These are phyloP conservation scores for Ettlia oleoabundans DNA, from an alignment of 139 green algal species.

Conservation along the genomic window DNA sequence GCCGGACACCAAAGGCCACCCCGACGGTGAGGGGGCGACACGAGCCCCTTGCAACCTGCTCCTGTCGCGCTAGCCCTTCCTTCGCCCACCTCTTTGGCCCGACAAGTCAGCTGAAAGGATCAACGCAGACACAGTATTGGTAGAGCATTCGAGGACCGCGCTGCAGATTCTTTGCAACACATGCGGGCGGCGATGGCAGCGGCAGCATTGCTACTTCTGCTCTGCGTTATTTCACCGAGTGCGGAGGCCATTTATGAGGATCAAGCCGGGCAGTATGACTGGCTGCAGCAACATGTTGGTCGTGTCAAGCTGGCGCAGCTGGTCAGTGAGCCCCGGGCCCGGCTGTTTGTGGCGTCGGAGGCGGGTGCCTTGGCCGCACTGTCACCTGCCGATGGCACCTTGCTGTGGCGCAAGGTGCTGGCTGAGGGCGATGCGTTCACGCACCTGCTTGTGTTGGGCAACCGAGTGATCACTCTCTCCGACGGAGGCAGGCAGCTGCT, in stretches of 20 bases:
- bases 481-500: constrained; percentile 42
- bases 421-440: constrained; percentile 1
- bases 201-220: not conserved
- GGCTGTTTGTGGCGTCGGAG: constrained; percentile 57
- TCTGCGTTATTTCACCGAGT: not conserved
- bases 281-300: constrained; percentile 76
- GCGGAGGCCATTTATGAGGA: constrained; percentile 63
- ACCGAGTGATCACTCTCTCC: constrained; percentile 48
- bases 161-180: too few species aligned
- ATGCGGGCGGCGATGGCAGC: too few species aligned
- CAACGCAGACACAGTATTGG: too few species aligned
- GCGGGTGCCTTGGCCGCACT: constrained; percentile 64
- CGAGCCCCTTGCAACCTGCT: too few species aligned
- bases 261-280: constrained; percentile 76
- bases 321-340: constrained; percentile 35
- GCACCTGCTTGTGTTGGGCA: not conserved
- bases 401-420: constrained; percentile 72
- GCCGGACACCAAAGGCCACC: too few species aligned
- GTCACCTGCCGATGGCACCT: constrained; percentile 56
- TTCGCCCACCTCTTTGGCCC: too few species aligned
- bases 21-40: too few species aligned
- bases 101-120: too few species aligned
- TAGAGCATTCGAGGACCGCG: too few species aligned
- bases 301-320: constrained; percentile 44
- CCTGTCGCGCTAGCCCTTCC: too few species aligned